phyloP scores from a whole-genome alignment of 2,329 filamentous ascomycete species.

The Ophiocordyceps camponoti-leonardi region DNA sequence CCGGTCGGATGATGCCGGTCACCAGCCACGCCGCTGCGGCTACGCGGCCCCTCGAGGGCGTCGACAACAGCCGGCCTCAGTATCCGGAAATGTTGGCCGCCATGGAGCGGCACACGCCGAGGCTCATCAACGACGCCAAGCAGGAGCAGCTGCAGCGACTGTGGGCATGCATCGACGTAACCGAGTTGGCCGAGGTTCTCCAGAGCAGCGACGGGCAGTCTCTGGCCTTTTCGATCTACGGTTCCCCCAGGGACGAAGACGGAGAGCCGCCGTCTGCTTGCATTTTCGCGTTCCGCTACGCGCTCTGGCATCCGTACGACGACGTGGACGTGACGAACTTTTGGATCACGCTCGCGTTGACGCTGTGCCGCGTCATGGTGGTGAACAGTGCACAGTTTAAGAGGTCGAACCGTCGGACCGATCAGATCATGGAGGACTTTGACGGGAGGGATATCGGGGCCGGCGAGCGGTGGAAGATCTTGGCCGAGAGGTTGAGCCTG shows the following conservation, averaged over 20 bases:
- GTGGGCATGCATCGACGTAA: background rate
- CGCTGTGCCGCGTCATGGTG: background rate
- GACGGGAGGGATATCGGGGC: background rate
- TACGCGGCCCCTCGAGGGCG: background rate
- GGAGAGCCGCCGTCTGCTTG: background rate
- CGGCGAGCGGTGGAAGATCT: constrained; percentile 1
- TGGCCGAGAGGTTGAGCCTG: constrained; percentile 1
- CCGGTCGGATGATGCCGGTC: background rate
- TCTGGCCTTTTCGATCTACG: constrained; percentile 1
- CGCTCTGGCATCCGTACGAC: constrained; percentile 4
- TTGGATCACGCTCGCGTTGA: constrained; percentile 2
- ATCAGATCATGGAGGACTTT: constrained; percentile 1
- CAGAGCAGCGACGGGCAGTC: background rate
- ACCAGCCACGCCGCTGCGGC: background rate
- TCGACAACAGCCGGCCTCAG: background rate
- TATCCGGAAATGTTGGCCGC: background rate
- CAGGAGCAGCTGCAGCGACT: constrained; percentile 1
- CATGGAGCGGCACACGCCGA: constrained; percentile 2
- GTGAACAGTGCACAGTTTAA: background rate
- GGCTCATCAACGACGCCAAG: constrained; percentile 1
- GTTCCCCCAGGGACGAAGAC: background rate
- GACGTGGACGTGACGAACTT: constrained; percentile 2
- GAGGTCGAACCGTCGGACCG: background rate
- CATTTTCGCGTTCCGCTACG: constrained; percentile 3
- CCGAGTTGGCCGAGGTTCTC: background rate